These are phyloP conservation scores for Diplotaxis tenuifolia DNA, from an alignment of 345 rosid species.

Conservation along the genomic window DNA sequence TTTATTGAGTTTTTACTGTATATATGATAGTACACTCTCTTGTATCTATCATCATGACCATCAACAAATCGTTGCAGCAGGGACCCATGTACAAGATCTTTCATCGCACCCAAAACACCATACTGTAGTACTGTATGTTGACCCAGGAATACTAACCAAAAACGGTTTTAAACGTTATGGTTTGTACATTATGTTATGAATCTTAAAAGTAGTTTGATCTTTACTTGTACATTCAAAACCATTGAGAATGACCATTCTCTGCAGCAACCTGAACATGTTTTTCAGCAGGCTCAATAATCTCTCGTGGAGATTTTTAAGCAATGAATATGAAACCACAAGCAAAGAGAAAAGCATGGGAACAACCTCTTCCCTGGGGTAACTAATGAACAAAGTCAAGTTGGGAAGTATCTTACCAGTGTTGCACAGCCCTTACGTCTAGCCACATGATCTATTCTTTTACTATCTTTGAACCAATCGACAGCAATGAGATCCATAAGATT, in stretches of 20 bases:
- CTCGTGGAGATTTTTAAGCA: not conserved
- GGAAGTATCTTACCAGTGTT: constrained; percentile 63
- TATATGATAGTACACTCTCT: no score
- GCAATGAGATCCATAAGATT: constrained; percentile 98
- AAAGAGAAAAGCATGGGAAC: no score
- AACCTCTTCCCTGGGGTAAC: no score
- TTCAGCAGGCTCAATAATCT: constrained; percentile 6
- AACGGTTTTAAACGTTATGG: not conserved
- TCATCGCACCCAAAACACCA: constrained; percentile 94
- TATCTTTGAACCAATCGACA: constrained; percentile 99
- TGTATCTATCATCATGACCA: constrained; percentile 99
- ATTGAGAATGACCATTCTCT: constrained; percentile 65
- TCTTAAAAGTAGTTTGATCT: constrained; percentile 11
- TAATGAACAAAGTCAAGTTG: no score
- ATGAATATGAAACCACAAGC: no score
- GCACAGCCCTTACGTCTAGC: constrained; percentile 94
- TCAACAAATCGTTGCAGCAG: constrained; percentile 91
- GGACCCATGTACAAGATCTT: constrained; percentile 66
- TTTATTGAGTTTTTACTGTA: no score
- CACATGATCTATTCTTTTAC: constrained; percentile 95
- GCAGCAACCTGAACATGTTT: constrained; percentile 60
- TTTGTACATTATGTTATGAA: not conserved
- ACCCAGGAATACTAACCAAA: constrained; percentile 58
- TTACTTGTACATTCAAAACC: constrained; percentile 76
- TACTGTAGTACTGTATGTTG: constrained; percentile 95